A percentile compares a stretch with the other conserved stretches of the same genome.
These are phyloP conservation scores for Osmozyma mogii DNA, from an alignment of 805 yeast genomes.

Conservation along the genomic window DNA sequence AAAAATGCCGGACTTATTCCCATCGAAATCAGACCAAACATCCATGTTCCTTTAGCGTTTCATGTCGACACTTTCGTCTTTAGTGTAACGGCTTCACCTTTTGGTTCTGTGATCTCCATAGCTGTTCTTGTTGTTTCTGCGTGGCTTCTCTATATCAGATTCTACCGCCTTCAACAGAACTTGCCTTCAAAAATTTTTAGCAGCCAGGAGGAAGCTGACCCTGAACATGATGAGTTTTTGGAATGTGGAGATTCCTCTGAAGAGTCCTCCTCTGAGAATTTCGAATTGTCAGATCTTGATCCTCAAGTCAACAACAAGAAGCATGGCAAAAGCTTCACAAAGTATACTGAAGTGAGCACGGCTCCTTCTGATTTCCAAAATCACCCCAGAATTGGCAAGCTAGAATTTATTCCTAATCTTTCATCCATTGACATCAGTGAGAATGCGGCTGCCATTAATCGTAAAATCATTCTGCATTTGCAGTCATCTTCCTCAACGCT, in stretches of 20 bases:
- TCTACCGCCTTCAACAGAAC: slow-evolving; percentile 3
- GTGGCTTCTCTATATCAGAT: slow-evolving; percentile 9
- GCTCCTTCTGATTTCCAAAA: slow-evolving; percentile 9
- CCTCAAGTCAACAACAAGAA: slow-evolving; percentile 1
- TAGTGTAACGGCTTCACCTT: slow-evolving; percentile 6
- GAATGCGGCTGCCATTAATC: slow-evolving; percentile 4
- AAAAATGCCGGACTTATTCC: slow-evolving; percentile 52
- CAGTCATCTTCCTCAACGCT: neutral
- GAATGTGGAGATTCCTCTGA: too few species aligned
- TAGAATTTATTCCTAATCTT: slow-evolving; percentile 4
- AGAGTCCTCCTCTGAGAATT: neutral
- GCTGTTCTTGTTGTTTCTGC: neutral
- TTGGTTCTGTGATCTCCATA: slow-evolving; percentile 3
- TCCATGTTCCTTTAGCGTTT: slow-evolving; percentile 41
- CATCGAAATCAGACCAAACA: slow-evolving; percentile 42
- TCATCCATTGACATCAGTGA: slow-evolving; percentile 2
- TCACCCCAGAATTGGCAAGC: slow-evolving; percentile 3
- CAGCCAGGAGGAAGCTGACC: neutral
- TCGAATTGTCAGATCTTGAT: slow-evolving; percentile 1
- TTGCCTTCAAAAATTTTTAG: neutral
- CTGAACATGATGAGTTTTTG: neutral
- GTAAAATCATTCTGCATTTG: slow-evolving; percentile 7
- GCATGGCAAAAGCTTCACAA: neutral
- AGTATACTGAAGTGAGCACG: neutral
- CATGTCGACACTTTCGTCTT: slow-evolving; percentile 36